These are phyloP conservation scores for Candida dajiaensis DNA, from an alignment of 805 yeast species.

Conservation along the genomic window DNA sequence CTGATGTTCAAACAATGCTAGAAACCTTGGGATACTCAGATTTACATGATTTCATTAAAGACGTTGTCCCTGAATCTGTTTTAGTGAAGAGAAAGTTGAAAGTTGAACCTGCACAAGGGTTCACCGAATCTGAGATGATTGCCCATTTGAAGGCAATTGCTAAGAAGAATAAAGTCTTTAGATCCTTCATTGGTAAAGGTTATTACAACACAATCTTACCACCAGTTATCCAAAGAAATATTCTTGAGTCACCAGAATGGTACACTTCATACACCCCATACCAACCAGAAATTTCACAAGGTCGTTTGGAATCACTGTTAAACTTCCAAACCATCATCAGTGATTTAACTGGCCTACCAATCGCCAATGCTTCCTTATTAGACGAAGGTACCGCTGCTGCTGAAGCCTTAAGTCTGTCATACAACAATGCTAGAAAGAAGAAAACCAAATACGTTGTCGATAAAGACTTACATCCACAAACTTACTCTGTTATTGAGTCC, in stretches of 20 bases:
- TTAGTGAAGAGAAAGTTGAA: conserved; percentile 60
- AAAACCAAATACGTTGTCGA: conserved; percentile 68
- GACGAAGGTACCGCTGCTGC: conserved; percentile 98
- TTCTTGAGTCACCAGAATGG: conserved; percentile 95
- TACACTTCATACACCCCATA: conserved; percentile 98
- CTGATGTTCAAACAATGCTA: conserved; percentile 63
- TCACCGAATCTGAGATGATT: conserved; percentile 75
- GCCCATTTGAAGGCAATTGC: conserved; percentile 65
- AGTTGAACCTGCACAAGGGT: conserved; percentile 68
- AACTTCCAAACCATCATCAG: conserved; percentile 91
- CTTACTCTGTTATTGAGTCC: conserved; percentile 68
- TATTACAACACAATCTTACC: conserved; percentile 89
- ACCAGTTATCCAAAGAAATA: conserved; percentile 86
- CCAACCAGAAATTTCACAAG: conserved; percentile 97
- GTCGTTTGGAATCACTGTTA: conserved; percentile 82
- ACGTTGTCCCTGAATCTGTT: conserved; percentile 75
- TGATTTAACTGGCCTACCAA: conserved; percentile 89
- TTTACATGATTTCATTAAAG: conserved; percentile 61
- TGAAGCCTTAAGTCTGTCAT: conserved; percentile 89
- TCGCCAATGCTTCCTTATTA: conserved; percentile 89
- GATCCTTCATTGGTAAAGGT: conserved; percentile 88
- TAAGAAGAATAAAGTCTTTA: conserved; percentile 61
- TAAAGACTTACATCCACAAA: conserved; percentile 74
- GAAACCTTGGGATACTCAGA: conserved; percentile 55
- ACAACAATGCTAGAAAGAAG: conserved; percentile 61